Evolutionary conservation across 2,329 filamentous ascomycete genomes (phyloP).

Genomic region (Aspergillus chevalieri): DNA sequence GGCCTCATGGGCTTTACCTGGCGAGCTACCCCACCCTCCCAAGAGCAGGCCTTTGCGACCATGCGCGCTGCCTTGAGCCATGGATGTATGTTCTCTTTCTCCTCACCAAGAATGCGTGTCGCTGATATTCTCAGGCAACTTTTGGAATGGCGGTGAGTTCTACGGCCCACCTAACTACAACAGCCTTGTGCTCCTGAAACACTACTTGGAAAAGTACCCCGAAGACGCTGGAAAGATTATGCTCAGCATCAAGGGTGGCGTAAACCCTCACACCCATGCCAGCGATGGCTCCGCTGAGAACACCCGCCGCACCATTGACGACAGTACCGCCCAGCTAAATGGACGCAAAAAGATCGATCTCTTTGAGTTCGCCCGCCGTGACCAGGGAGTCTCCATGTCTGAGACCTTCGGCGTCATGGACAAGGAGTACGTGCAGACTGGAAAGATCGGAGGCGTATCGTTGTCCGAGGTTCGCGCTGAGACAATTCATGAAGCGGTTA

Average conservation of each 20-base stretch:
- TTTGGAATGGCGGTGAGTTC: too few relatives aligned
- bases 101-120: too few relatives aligned
- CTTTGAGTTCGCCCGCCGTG: constrained; percentile 50
- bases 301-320: constrained; percentile 50
- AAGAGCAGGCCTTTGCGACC: too few relatives aligned
- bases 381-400: constrained; percentile 44
- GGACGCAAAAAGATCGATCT: constrained; percentile 53
- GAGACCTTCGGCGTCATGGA: constrained; percentile 28
- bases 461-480: constrained; percentile 31
- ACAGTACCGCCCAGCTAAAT: constrained; percentile 42
- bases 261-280: constrained; percentile 23
- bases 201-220: constrained; percentile 22
- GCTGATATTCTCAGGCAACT: too few relatives aligned
- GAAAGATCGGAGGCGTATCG: constrained; percentile 32
- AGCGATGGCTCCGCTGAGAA: constrained; percentile 47
- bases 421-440: constrained; percentile 26
- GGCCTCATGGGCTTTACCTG: too few relatives aligned
- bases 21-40: too few relatives aligned
- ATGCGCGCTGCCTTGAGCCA: too few relatives aligned
- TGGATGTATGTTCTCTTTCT: too few relatives aligned
- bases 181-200: constrained; percentile 21
- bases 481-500: constrained; percentile 30
- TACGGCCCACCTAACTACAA: too few relatives aligned
- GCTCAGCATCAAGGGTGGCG: constrained; percentile 22
- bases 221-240: constrained; percentile 22